Conservation (phyloP, 768 basidiomycete genomes). For the Rhodosporidiobolus sp. region DNA sequence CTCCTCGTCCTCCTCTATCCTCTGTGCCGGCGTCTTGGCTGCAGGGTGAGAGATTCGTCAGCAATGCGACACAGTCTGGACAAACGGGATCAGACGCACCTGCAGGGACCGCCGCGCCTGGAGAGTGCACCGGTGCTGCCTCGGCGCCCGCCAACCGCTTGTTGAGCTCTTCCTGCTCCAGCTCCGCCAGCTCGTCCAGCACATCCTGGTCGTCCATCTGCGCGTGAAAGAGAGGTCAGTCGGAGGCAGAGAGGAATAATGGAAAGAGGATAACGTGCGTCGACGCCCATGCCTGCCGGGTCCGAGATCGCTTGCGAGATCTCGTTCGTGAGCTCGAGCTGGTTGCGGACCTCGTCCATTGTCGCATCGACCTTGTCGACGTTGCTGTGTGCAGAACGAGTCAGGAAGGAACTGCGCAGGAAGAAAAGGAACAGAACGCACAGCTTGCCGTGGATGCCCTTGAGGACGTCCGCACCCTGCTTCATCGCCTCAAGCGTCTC, state of each 20-base stretch:
- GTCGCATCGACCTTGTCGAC: constrained; percentile 84
- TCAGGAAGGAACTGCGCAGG: not conserved
- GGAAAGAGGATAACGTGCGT: constrained; percentile 59
- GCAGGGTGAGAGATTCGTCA: constrained; percentile 44
- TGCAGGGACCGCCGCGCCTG: constrained; percentile 53
- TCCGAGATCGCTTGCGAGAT: constrained; percentile 82
- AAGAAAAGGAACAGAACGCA: constrained; percentile 53
- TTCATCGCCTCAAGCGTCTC: constrained; percentile 98
- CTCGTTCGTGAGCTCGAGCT: constrained; percentile 88
- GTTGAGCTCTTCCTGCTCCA: constrained; percentile 86
- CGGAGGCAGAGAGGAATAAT: constrained; percentile 14
- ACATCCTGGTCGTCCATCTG: constrained; percentile 65
- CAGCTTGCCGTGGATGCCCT: constrained; percentile 84
- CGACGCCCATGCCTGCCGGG: constrained; percentile 61
- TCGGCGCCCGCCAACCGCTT: constrained; percentile 80
- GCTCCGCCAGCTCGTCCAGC: constrained; percentile 70
- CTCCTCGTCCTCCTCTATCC: constrained; percentile 77
- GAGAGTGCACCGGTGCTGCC: constrained; percentile 80
- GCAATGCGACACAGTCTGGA: not conserved
- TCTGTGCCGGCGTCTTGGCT: constrained; percentile 47
- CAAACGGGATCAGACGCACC: not conserved
- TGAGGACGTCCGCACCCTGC: constrained; percentile 84
- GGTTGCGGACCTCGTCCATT: constrained; percentile 82
- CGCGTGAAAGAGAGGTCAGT: not conserved
- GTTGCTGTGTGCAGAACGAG: constrained; percentile 54